Base-by-base conservation (phyloP, 768 basidiomycete genomes). In the Phanerochaete sordida region DNA sequence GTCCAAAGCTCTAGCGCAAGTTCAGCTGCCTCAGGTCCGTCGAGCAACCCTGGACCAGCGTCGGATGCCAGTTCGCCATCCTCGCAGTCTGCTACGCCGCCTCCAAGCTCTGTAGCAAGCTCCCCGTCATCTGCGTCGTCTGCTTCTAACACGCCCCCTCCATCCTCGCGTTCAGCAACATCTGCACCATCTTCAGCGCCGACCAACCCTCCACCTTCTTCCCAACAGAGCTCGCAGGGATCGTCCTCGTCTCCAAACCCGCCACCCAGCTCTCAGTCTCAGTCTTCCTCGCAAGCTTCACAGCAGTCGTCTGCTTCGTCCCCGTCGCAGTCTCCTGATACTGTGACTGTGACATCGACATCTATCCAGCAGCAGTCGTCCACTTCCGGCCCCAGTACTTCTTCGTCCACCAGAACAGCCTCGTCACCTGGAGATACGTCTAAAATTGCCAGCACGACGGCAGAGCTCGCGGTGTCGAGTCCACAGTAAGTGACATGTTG, bases 171-270 rank as follows among this genome's bases (percentile, higher is more conserved):
- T 21, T 43, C 64, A 47, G 37, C 60, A 4, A 35, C 62, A 23
- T 30, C 58, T 9, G 48, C 57, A 6, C 26, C 58, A 1, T n/a
- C 64, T 9, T 43, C 64, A 8, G 57, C 57, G 12, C 46, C 60
- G 19, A 62, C 57, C 7, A 61, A 62, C 2, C 21, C 57, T 65
- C 58, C 35, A 59, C 73, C n/a, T 21, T 63, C 71, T 23, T 46
- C 64, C 35, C 23, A 68, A 43, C 39, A 11, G 39, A 43, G 8
- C 4, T 9, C 39, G 19, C 39, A 43, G 8, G 44, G 67, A 8
- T 62, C 71, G 19, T 44, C 67, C 26, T 21, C 62, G 23, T 52
- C 62, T 5, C 50, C 63, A 21, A 44, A 6, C 33, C 13, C 39
- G 19, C 48, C 64, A 49, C 48, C 60, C 3, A 39, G 59, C 19